These are phyloP conservation scores for Venturia nashicola DNA, from an alignment of 2,329 filamentous ascomycete species.

Conservation along the genomic window DNA sequence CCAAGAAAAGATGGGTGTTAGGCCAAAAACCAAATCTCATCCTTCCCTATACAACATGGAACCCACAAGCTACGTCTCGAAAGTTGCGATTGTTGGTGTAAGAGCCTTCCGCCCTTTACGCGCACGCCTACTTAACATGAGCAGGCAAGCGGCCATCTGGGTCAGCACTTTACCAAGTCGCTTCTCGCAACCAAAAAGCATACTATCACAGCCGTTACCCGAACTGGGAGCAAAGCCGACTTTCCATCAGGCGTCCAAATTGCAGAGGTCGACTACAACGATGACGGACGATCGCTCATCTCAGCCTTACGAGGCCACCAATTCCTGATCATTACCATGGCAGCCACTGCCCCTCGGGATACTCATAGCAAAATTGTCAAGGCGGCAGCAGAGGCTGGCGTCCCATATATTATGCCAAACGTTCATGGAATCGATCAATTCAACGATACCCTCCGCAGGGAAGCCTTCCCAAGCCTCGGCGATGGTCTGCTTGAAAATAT, in stretches of 20 bases:
- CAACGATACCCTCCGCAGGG: slow-evolving; percentile 15
- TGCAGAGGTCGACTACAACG: slow-evolving; percentile 34
- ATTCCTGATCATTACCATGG: slow-evolving; percentile 27
- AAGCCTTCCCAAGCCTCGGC: slow-evolving; percentile 12
- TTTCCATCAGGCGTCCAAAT: slow-evolving; percentile 29
- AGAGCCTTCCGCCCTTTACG: slow-evolving; percentile 7
- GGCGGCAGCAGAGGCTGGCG: slow-evolving; percentile 25
- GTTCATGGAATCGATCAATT: slow-evolving; percentile 20
- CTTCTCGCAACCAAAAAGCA: slow-evolving; percentile 34
- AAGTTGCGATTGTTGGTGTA: slow-evolving; percentile 28
- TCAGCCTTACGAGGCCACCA: slow-evolving; percentile 25
- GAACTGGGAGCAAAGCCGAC: slow-evolving; percentile 27
- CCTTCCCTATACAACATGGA: neutral
- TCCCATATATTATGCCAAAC: slow-evolving; percentile 29
- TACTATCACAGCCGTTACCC: slow-evolving; percentile 38
- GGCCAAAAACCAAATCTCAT: neutral
- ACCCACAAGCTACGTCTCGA: slow-evolving; percentile 18
- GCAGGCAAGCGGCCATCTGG: slow-evolving; percentile 26
- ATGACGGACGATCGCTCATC: slow-evolving; percentile 23
- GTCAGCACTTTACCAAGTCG: slow-evolving; percentile 24
- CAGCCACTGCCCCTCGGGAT: slow-evolving; percentile 18
- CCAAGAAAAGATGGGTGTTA: neutral
- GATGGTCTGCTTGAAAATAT: slow-evolving; percentile 1
- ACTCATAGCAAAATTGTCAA: slow-evolving; percentile 20
- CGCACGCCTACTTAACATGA: neutral